These are phyloP conservation scores for Oidiodendron maius DNA, from an alignment of 495 filamentous ascomycete species.

Conservation along the genomic window DNA sequence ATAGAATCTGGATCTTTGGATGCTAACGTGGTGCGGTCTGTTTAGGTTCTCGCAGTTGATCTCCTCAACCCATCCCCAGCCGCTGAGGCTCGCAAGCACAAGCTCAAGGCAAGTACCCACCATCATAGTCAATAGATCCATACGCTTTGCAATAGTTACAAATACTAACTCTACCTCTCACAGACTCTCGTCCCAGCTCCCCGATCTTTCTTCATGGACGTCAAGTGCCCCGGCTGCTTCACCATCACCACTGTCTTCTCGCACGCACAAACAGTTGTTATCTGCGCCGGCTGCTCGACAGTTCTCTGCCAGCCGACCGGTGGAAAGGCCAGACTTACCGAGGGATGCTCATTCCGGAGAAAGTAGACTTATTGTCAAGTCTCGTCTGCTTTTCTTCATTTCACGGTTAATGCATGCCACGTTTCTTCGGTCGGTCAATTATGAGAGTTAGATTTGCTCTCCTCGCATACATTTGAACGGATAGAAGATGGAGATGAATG, in stretches of 20 bases:
- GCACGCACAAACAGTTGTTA: slow-evolving; percentile 99
- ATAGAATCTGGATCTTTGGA: slow-evolving; percentile 14
- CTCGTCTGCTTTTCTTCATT: slow-evolving; percentile 20
- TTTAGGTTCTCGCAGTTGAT: slow-evolving; percentile 98
- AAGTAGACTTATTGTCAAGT: slow-evolving; percentile 68
- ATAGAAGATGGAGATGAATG: slow-evolving; percentile 66
- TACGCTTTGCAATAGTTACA: background rate
- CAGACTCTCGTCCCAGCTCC: slow-evolving; percentile 91
- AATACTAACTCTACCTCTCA: slow-evolving; percentile 18
- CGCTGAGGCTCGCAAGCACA: slow-evolving; percentile 97
- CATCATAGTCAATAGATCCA: background rate
- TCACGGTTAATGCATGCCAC: slow-evolving; percentile 20
- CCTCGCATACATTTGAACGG: slow-evolving; percentile 38
- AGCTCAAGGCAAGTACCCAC: slow-evolving; percentile 80
- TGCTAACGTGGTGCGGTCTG: slow-evolving; percentile 23
- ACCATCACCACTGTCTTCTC: slow-evolving; percentile 99
- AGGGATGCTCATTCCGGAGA: slow-evolving; percentile 98
- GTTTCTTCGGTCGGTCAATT: slow-evolving; percentile 1
- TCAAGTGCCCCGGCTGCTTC: slow-evolving; percentile 99
- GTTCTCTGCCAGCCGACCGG: slow-evolving; percentile 98
- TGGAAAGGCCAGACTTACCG: slow-evolving; percentile 93
- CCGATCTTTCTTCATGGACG: slow-evolving; percentile 99
- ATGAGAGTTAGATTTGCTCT: slow-evolving; percentile 18
- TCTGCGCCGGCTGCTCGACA: slow-evolving; percentile 96
- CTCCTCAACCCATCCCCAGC: slow-evolving; percentile 96